A percentile compares a stretch with the other conserved stretches of the same genome.
Evolutionary conservation across 805 yeast genomes (phyloP).

Genomic region (Ogataea chonburiensis): DNA sequence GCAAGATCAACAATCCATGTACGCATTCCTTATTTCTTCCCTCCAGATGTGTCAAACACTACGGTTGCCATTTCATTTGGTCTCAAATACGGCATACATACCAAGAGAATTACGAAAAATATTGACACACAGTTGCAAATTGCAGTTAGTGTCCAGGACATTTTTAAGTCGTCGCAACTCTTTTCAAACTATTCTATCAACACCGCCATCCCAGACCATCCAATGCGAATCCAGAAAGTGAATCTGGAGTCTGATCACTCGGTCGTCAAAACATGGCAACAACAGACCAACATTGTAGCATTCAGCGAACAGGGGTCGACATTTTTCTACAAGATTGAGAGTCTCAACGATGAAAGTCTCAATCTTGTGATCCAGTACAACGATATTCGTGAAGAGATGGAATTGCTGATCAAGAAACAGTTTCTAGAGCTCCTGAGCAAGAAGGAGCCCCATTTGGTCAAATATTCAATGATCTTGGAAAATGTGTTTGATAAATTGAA

Average conservation of each 20-base stretch:
- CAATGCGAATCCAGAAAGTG: constrained; percentile 52
- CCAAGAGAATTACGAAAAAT: constrained; percentile 19
- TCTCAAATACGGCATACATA: constrained; percentile 23
- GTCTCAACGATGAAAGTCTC: constrained; percentile 37
- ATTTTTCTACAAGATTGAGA: constrained; percentile 53
- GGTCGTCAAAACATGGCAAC: constrained; percentile 29
- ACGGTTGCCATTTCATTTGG: constrained; percentile 24
- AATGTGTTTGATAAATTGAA: constrained; percentile 22
- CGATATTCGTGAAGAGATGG: constrained; percentile 46
- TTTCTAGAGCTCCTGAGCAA: constrained; percentile 19
- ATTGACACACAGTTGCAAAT: constrained; percentile 57
- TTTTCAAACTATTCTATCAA: constrained; percentile 71
- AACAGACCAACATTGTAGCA: constrained; percentile 44
- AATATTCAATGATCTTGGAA: constrained; percentile 25
- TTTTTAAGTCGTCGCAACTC: constrained; percentile 54
- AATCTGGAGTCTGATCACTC: constrained; percentile 26
- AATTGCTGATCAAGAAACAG: constrained; percentile 23
- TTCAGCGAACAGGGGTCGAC: constrained; percentile 71
- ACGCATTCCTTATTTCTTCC: constrained; percentile 35
- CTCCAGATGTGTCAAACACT: constrained; percentile 35
- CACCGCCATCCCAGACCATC: constrained; percentile 48
- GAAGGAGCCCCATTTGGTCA: constrained; percentile 13
- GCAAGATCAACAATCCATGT: constrained; percentile 14
- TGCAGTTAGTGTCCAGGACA: constrained; percentile 80
- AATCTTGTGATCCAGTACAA: constrained; percentile 45